These are phyloP conservation scores for Nepenthes alata DNA, from an alignment of 179 eudicot species.

Conservation along the genomic window DNA sequence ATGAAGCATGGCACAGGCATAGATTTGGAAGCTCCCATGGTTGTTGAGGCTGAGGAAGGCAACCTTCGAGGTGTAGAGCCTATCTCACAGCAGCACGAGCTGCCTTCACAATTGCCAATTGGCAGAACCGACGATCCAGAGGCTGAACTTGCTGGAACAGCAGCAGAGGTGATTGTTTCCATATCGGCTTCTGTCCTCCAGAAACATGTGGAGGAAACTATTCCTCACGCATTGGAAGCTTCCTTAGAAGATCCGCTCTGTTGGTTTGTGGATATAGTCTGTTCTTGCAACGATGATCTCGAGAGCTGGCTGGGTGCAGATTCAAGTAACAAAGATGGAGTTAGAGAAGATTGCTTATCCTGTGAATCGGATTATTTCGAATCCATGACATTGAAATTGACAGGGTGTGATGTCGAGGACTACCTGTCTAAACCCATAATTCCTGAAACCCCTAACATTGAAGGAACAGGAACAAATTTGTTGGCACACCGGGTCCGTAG, in stretches of 20 bases:
- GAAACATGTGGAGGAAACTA: constrained; percentile 3
- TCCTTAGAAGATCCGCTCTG: constrained; percentile 33
- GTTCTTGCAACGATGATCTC: constrained; percentile 19
- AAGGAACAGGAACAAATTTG: constrained; percentile 25
- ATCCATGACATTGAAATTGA: constrained; percentile 43
- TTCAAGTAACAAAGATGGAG: constrained; percentile 8
- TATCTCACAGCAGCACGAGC: not conserved
- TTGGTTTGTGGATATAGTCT: constrained; percentile 54
- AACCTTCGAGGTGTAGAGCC: constrained; percentile 9
- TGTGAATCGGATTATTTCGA: constrained; percentile 56
- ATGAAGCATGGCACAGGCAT: constrained; percentile 21
- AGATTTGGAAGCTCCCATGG: constrained; percentile 42
- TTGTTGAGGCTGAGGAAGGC: constrained; percentile 26
- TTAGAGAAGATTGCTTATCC: constrained; percentile 4
- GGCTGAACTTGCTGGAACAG: constrained; percentile 30
- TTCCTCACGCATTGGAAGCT: constrained; percentile 17
- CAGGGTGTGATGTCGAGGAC: constrained; percentile 55
- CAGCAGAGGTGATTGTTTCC: constrained; percentile 57
- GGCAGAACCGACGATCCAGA: constrained; percentile 10
- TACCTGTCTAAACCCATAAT: constrained; percentile 53
- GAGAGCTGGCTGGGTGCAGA: constrained; percentile 9
- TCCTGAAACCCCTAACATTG: constrained; percentile 25
- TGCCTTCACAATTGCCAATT: constrained; percentile 7
- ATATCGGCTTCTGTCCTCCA: constrained; percentile 32
- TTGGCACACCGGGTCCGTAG: constrained; percentile 32